phyloP scores from a whole-genome alignment of 148 eudicot genomes.

The Camellia lanceoleosa region DNA sequence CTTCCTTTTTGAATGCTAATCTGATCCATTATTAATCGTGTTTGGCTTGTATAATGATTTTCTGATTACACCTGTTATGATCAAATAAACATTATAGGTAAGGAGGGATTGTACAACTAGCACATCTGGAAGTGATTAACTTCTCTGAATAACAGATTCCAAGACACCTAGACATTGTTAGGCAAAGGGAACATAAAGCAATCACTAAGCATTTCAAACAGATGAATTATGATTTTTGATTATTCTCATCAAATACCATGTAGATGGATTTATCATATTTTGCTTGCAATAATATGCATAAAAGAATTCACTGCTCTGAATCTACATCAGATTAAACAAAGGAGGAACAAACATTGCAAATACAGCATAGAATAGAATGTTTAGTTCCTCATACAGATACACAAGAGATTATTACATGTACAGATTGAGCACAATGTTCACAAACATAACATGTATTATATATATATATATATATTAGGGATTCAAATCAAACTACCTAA shows the following conservation, averaged over 20 bases:
- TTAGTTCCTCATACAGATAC: not conserved
- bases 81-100: not conserved
- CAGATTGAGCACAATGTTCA: not conserved
- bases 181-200: not conserved
- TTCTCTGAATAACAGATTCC: not conserved
- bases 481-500: not conserved
- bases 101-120: not conserved
- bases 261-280: not conserved
- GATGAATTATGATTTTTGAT: slow-evolving; percentile 1
- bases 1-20: slow-evolving; percentile 80
- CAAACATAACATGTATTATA: no score
- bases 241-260: not conserved
- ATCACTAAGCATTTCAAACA: not conserved
- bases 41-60: slow-evolving; percentile 51
- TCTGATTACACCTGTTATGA: slow-evolving; percentile 56
- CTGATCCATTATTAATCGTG: slow-evolving; percentile 70
- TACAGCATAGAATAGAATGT: not conserved
- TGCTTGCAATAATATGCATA: no score
- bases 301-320: not conserved
- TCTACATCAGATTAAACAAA: not conserved
- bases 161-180: not conserved
- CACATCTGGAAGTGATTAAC: not conserved
- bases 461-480: not conserved
- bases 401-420: not conserved
- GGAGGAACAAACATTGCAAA: not conserved